These are phyloP conservation scores for Suhomyces sp. DNA, from an alignment of 805 yeast species.

Conservation along the genomic window DNA sequence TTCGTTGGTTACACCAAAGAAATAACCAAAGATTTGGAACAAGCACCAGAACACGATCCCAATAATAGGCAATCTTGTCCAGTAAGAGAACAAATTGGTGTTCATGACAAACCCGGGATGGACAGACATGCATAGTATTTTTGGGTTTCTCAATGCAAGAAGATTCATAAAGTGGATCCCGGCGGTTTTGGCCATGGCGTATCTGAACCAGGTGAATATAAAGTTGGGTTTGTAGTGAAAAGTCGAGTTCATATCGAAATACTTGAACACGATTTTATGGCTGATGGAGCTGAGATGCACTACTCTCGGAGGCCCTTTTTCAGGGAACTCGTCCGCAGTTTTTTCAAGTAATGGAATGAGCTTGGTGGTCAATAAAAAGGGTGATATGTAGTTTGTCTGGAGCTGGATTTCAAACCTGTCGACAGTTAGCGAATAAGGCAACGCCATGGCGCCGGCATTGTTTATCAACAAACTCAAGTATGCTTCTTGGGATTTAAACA, in stretches of 20 bases:
- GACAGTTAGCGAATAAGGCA: constrained; percentile 61
- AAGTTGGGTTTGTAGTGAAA: constrained; percentile 63
- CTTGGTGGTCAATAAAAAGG: constrained; percentile 63
- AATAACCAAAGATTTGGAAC: constrained; percentile 64
- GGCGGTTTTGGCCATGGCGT: constrained; percentile 73
- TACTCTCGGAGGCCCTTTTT: constrained; percentile 47
- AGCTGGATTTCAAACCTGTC: constrained; percentile 77
- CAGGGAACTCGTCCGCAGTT: constrained; percentile 25
- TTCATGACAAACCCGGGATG: constrained; percentile 89
- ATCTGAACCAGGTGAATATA: constrained; percentile 73
- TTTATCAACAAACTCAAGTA: constrained; percentile 61
- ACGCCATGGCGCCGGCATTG: constrained; percentile 79
- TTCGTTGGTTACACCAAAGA: constrained; percentile 70
- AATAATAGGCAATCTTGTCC: constrained; percentile 75
- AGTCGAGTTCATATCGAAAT: constrained; percentile 45
- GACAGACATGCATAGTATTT: constrained; percentile 59
- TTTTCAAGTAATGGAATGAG: constrained; percentile 52
- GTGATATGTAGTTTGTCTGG: constrained; percentile 76
- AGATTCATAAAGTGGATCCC: constrained; percentile 71
- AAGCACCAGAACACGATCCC: constrained; percentile 71
- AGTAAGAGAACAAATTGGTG: constrained; percentile 69
- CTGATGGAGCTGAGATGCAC: constrained; percentile 65
- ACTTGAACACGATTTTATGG: constrained; percentile 51
- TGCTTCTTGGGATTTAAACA: constrained; percentile 45
- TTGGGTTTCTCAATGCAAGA: constrained; percentile 64